These are phyloP conservation scores for Annulohypoxylon nitens DNA, from an alignment of 495 filamentous ascomycete species.

Conservation along the genomic window DNA sequence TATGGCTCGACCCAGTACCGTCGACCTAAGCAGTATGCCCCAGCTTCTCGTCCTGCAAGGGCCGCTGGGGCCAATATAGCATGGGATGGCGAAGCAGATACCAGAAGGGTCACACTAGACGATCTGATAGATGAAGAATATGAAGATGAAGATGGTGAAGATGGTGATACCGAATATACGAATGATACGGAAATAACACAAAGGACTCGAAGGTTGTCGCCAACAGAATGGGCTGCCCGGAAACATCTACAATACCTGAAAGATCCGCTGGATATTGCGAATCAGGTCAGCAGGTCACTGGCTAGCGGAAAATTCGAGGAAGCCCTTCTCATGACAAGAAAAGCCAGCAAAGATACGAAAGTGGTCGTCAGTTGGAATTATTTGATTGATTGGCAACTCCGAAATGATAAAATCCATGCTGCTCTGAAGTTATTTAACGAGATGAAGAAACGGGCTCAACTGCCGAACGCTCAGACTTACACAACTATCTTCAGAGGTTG, in stretches of 20 bases:
- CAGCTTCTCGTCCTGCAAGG: background rate
- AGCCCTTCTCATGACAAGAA: constrained; percentile 74
- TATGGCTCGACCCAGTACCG: constrained; percentile 7
- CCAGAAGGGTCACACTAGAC: background rate
- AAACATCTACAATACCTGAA: constrained; percentile 72
- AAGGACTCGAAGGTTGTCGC: constrained; percentile 44
- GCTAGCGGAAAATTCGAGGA: constrained; percentile 67
- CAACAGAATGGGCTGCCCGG: constrained; percentile 51
- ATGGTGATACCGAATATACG: background rate
- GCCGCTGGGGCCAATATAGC: background rate
- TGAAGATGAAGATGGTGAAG: no score
- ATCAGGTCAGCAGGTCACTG: constrained; percentile 70
- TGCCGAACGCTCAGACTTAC: constrained; percentile 81
- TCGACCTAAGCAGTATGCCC: constrained; percentile 30
- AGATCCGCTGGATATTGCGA: constrained; percentile 75
- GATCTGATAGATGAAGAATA: background rate
- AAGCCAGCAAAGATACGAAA: constrained; percentile 70
- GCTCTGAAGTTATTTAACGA: constrained; percentile 89
- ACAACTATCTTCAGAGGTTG: constrained; percentile 86
- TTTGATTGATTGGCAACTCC: constrained; percentile 78
- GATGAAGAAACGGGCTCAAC: constrained; percentile 93
- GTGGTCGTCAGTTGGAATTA: constrained; percentile 88
- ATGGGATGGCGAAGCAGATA: background rate
- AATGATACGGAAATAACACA: background rate
- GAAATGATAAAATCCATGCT: constrained; percentile 65